A percentile compares a stretch with the other conserved stretches of the same genome.
These are phyloP conservation scores for Chara braunii DNA, from an alignment of 139 green algal species.

Conservation along the genomic window DNA sequence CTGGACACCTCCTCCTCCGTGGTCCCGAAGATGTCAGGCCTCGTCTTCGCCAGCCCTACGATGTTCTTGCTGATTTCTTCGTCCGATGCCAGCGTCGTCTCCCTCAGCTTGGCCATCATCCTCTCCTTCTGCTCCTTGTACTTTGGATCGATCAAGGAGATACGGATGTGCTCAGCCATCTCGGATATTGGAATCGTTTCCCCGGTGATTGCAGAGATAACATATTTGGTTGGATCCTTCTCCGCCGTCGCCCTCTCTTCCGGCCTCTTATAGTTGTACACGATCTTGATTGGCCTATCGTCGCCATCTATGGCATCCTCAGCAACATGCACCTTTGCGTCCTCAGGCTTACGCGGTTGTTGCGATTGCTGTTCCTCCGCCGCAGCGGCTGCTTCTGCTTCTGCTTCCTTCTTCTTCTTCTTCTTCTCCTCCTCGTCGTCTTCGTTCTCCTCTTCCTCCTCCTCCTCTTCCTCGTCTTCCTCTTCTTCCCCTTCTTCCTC, in stretches of 20 bases:
- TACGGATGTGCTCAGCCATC: conserved; percentile 85
- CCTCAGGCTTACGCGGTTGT: no score
- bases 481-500: no score
- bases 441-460: no score
- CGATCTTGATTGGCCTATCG: conserved; percentile 62
- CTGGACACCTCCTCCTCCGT: conserved; percentile 72
- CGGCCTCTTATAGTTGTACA: conserved; percentile 81
- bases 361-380: no score
- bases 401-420: no score
- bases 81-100: conserved; percentile 72
- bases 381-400: no score
- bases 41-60: conserved; percentile 63
- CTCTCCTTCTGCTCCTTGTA: conserved; percentile 87
- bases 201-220: conserved; percentile 92
- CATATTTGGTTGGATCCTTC: conserved; percentile 63
- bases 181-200: conserved; percentile 65
- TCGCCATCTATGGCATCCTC: conserved; percentile 42
- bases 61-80: conserved; percentile 93
- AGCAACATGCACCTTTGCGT: no score
- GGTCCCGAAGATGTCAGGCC: conserved; percentile 91
- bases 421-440: no score
- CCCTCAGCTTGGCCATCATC: conserved; percentile 84
- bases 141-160: conserved; percentile 80
- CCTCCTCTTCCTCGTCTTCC: no score
- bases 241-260: conserved; percentile 38